phyloP scores from a whole-genome alignment of 352 stramenopile genomes.

The Pythium aquatile region DNA sequence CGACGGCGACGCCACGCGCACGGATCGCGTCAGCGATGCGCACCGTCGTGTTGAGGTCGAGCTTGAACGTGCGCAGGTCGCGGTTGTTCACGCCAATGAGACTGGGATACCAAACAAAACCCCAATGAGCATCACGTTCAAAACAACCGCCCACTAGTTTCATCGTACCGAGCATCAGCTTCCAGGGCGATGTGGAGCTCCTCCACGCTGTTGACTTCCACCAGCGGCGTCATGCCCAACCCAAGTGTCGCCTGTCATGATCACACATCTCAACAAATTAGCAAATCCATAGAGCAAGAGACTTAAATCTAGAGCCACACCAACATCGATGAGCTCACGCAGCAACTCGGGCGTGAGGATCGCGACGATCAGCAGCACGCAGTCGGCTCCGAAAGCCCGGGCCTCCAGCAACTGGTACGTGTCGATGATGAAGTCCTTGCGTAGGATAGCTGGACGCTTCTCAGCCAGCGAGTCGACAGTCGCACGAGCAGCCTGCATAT shows the following conservation, averaged over 20 bases:
- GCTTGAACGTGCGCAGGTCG: constrained; percentile 97
- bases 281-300: not conserved
- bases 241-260: constrained; percentile 65
- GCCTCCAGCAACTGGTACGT: constrained; percentile 95
- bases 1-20: no score
- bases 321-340: constrained; percentile 56
- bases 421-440: constrained; percentile 96
- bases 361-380: constrained; percentile 97
- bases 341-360: constrained; percentile 72
- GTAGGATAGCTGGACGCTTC: constrained; percentile 69
- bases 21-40: constrained; percentile 86
- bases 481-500: constrained; percentile 60
- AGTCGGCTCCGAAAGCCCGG: constrained; percentile 93
- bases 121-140: not conserved
- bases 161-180: constrained; percentile 70
- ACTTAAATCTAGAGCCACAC: not conserved
- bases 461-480: constrained; percentile 40
- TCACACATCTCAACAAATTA: not conserved
- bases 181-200: constrained; percentile 95
- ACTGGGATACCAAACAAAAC: constrained; percentile 9
- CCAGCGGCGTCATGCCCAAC: constrained; percentile 96
- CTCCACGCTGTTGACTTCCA: constrained; percentile 95
- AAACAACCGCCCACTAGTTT: no score
- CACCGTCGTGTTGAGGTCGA: constrained; percentile 95
- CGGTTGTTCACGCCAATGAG: constrained; percentile 99